Percentiles rank a stretch among this genome's conserved stretches.
Conservation (phyloP, 805 yeast species). For the Zygotorulaspora chibaensis region DNA sequence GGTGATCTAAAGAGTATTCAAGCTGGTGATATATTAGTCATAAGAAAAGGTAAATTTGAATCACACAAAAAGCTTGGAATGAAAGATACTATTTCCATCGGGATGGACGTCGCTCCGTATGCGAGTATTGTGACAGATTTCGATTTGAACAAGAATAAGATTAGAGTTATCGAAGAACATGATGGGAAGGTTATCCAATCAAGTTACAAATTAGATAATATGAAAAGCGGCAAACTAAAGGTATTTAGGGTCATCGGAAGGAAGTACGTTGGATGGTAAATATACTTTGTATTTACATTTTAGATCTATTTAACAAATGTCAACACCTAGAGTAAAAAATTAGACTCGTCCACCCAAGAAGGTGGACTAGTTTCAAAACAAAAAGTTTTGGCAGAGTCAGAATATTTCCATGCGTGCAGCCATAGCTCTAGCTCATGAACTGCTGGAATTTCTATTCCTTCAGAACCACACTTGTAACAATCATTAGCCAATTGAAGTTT, state of each 20-base stretch:
- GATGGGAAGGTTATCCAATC: constrained; percentile 55
- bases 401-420: constrained; percentile 38
- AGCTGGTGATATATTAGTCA: constrained; percentile 81
- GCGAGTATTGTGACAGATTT: constrained; percentile 63
- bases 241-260: constrained; percentile 78
- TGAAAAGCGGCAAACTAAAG: constrained; percentile 73
- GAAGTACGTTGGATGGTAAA: constrained; percentile 67
- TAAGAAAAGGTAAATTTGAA: constrained; percentile 69
- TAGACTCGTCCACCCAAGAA: constrained; percentile 39
- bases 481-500: constrained; percentile 5
- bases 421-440: constrained; percentile 27
- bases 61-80: constrained; percentile 48
- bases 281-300: neutral
- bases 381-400: constrained; percentile 29
- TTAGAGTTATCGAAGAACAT: constrained; percentile 58
- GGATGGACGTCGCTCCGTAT: constrained; percentile 50
- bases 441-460: constrained; percentile 25
- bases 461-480: constrained; percentile 28
- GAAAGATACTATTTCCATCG: constrained; percentile 56
- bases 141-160: constrained; percentile 67
- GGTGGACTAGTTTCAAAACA: constrained; percentile 45
- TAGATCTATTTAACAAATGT: neutral
- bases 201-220: constrained; percentile 63
- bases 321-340: neutral
- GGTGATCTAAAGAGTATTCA: constrained; percentile 56